Evolutionary conservation across 2,329 filamentous ascomycete species (phyloP), one percentile per base, ranked within the genome.

Genomic region (Aspergillus pseudotamarii): DNA sequence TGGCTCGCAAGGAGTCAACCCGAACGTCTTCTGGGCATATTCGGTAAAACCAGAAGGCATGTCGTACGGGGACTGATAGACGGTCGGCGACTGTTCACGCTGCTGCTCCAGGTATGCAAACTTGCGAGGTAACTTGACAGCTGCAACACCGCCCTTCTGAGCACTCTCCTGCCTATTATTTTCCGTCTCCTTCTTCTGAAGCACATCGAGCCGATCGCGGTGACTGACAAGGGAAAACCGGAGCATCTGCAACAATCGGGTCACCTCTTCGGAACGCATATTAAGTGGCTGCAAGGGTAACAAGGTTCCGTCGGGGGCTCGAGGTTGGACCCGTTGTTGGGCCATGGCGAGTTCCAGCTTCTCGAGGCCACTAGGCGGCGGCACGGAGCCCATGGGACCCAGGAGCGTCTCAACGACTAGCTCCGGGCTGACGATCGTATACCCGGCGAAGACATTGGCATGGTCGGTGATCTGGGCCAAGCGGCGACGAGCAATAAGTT

Each of bases 391-490:
- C 73, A 77, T 76, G 36, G 78, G 76, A 5, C 78, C 79, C 66
- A 81, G 65, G 53, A 81, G 71, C 34, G 77, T 78, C 62, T 80
- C 78, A 54, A 79, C 78, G 58, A 80, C 78, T 73, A 80, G 71
- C 68, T 80, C 78, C 56, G 79, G 76, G 63, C 77, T 74, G 62
- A 80, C 78, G 65, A 81, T 80, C 53, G 71, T 79, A 64, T 80
- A 80, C 51, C 78, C 78, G 61, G 78, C 78, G 61, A 79, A 78
- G 30, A 78, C 72, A 72, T 81, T 81, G 70, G 78, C 78, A 73
- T 80, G 79, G 63, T 81, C 78, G 69, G 78, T 79, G 63, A 81
- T 81, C 64, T 80, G 78, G 54, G 73, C 76, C 65, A 81, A 68
- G 41, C 78, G 76, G 30, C 78, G 77, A 30, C 78, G 79, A 66